Evolutionary conservation across 495 filamentous ascomycete species (phyloP).

Genomic region (Echria macrotheca): DNA sequence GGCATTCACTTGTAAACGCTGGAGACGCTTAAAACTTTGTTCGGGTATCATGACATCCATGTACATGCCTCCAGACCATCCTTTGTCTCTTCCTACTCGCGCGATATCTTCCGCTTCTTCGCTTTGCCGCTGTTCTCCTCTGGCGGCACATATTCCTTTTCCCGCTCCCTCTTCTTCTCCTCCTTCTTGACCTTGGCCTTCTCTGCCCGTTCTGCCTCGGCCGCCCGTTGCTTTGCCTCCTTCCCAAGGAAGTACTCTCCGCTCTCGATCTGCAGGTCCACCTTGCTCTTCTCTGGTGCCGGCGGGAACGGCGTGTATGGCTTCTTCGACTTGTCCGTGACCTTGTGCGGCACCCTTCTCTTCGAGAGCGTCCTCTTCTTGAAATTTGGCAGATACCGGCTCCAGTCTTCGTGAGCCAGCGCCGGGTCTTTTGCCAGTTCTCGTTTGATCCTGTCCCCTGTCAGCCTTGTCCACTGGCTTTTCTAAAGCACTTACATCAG

Average conservation of each 20-base stretch:
- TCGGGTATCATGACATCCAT: constrained; percentile 27
- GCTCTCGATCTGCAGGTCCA: constrained; percentile 95
- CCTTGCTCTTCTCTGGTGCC: constrained; percentile 69
- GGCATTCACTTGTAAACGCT: no score
- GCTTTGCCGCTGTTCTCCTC: constrained; percentile 64
- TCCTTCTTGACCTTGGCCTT: constrained; percentile 77
- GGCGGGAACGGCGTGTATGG: constrained; percentile 79
- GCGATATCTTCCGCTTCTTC: constrained; percentile 52
- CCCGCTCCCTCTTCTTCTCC: constrained; percentile 79
- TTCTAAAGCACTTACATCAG: constrained; percentile 52
- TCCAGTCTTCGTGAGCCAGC: constrained; percentile 83
- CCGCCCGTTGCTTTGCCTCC: constrained; percentile 80
- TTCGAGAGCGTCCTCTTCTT: constrained; percentile 91
- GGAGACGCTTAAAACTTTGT: no score
- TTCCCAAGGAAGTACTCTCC: constrained; percentile 95
- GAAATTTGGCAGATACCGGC: constrained; percentile 94
- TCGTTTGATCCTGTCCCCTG: constrained; percentile 67
- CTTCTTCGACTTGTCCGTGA: constrained; percentile 92
- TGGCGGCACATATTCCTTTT: constrained; percentile 81
- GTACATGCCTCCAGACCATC: constrained; percentile 11
- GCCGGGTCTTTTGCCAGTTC: constrained; percentile 95
- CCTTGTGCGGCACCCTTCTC: constrained; percentile 73
- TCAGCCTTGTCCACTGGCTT: constrained; percentile 7
- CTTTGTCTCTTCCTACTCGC: constrained; percentile 33
- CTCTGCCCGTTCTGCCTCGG: constrained; percentile 71